Evolutionary conservation across 441 rosid species (phyloP).

Genomic region (Mallotus repandus): DNA sequence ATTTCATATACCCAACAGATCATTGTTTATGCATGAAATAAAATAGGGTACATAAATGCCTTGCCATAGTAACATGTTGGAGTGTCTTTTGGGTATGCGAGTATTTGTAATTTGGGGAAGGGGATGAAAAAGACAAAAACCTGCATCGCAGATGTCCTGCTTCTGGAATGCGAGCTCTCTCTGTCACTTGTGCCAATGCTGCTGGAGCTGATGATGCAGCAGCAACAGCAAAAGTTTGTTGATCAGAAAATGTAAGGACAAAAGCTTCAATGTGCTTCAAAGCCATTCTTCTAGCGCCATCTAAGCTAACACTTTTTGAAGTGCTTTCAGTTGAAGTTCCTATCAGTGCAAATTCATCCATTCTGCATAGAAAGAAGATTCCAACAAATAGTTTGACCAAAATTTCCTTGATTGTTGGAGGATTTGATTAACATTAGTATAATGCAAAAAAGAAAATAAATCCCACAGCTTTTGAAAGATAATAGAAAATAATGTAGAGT

Average conservation of each 20-base stretch:
- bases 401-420: not conserved
- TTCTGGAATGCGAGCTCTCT: conserved; percentile 90
- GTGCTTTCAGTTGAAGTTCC: conserved; percentile 68
- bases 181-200: conserved; percentile 77
- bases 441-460: not conserved
- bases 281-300: conserved; percentile 82
- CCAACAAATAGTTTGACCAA: not conserved
- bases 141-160: conserved; percentile 98
- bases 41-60: not conserved
- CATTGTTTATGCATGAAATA: not conserved
- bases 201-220: conserved; percentile 77
- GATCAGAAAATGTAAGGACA: conserved; percentile 65
- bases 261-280: conserved; percentile 74
- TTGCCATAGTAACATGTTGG: not conserved
- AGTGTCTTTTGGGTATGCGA: not conserved
- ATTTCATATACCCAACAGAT: not conserved
- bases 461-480: not conserved
- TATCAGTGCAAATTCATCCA: conserved; percentile 64
- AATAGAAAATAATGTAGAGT: not conserved
- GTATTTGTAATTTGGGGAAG: not conserved
- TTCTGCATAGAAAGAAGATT: conserved; percentile 42
- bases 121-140: conserved; percentile 30
- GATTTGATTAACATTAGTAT: not conserved
- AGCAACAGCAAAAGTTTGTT: conserved; percentile 66
- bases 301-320: conserved; percentile 74